Evolutionary conservation across 371 early-diverging fungal genomes (phyloP).

Genomic region (Mycotypha africana): DNA sequence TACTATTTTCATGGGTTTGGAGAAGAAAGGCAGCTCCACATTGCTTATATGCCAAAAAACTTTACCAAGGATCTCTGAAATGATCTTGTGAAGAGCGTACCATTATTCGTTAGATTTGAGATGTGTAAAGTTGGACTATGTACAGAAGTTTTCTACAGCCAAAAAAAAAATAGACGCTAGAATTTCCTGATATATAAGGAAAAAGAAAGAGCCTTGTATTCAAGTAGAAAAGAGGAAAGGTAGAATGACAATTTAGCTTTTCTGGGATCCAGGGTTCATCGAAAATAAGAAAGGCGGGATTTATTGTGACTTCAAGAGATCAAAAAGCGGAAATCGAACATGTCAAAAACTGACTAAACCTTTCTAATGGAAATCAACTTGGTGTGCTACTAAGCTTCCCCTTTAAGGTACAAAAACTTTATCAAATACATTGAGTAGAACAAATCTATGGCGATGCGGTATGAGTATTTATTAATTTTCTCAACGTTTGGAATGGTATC

Average conservation of each 20-base stretch:
- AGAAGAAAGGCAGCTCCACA: too few species aligned
- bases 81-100: slow-evolving; percentile 44
- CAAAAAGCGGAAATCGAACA: too few species aligned
- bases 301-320: too few species aligned
- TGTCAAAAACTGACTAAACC: too few species aligned
- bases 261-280: too few species aligned
- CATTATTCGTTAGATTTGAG: slow-evolving; percentile 16
- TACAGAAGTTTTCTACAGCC: not conserved
- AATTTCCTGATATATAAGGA: not conserved
- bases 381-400: too few species aligned
- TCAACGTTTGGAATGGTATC: not conserved
- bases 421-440: too few species aligned
- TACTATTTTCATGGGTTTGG: slow-evolving; percentile 2
- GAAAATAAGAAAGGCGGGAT: too few species aligned
- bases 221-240: not conserved
- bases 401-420: too few species aligned
- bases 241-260: not conserved
- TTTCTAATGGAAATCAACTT: too few species aligned
- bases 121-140: not conserved
- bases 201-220: not conserved
- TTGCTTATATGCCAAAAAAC: too few species aligned
- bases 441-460: too few species aligned
- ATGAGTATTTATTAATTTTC: not conserved
- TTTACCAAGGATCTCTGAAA: slow-evolving; percentile 48
- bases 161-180: not conserved